Conservation (phyloP, 306 rosid genomes). For the Herpetospermum pedunculosum region DNA sequence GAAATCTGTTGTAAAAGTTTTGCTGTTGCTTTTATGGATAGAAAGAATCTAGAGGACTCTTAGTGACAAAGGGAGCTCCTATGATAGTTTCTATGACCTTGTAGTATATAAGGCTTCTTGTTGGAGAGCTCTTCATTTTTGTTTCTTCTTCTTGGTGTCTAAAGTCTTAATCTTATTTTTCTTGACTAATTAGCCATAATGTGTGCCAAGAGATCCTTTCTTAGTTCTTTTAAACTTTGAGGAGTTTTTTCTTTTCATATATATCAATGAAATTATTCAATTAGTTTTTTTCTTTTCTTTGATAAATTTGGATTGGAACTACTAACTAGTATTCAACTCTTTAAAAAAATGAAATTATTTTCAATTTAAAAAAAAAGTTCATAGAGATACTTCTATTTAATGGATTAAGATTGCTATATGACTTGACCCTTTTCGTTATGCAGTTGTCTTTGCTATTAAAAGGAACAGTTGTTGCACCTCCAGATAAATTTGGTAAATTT, state of each 20-base stretch:
- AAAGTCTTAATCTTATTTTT: neutral
- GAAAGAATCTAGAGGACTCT: no score
- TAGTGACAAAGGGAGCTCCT: no score
- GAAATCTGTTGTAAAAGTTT: no score
- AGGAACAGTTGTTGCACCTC: conserved; percentile 97
- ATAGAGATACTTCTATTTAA: conserved; percentile 4
- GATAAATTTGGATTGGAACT: neutral
- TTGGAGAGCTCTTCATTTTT: neutral
- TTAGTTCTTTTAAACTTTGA: neutral
- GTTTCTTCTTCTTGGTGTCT: neutral
- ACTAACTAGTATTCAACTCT: neutral
- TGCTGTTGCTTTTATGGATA: no score
- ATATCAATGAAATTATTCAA: neutral
- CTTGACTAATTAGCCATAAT: neutral
- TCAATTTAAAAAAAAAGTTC: neutral
- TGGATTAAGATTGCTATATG: conserved; percentile 9
- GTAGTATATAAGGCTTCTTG: no score
- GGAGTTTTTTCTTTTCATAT: neutral
- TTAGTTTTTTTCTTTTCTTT: neutral
- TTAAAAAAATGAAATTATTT: neutral
- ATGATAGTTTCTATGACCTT: no score
- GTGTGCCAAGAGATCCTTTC: neutral
- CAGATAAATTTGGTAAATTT: conserved; percentile 84
- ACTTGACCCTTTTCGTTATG: conserved; percentile 15
- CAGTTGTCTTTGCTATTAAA: conserved; percentile 89